Conservation (phyloP, 139 green algal genomes). For the Yamagishiella unicocca region DNA sequence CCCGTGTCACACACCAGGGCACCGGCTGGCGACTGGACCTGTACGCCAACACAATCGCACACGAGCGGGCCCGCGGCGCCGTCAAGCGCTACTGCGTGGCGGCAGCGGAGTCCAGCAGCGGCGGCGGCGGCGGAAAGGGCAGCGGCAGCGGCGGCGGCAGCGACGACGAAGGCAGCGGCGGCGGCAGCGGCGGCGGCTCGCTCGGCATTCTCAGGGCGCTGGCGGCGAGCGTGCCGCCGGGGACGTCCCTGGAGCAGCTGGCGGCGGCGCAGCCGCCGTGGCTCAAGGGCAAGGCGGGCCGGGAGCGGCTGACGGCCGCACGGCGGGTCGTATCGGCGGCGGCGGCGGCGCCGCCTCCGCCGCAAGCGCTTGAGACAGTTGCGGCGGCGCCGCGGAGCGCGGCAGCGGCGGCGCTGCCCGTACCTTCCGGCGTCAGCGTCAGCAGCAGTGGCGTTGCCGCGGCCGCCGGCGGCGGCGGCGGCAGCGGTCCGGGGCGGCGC, state of each 20-base stretch:
- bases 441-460: background rate
- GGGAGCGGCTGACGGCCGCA: conserved; percentile 44
- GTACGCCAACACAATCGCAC: conserved; percentile 62
- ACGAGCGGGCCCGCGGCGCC: conserved; percentile 57
- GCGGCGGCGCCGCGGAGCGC: background rate
- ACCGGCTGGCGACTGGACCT: conserved; percentile 67
- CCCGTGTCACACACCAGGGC: conserved; percentile 26
- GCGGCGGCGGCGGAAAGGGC: background rate
- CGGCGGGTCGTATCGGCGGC: conserved; percentile 20
- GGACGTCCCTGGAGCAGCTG: background rate
- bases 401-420: background rate
- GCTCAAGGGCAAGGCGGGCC: conserved; percentile 19
- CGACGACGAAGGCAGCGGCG: background rate
- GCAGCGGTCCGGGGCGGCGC: background rate
- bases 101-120: conserved; percentile 14
- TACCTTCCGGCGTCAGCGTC: background rate
- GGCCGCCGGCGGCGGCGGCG: background rate
- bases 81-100: conserved; percentile 50
- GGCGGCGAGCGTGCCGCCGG: conserved; percentile 11
- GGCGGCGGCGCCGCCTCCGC: background rate
- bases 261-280: conserved; percentile 29
- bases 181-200: background rate
- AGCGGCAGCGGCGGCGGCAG: background rate
- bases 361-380: background rate
- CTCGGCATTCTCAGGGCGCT: background rate